Base-by-base conservation (phyloP, 768 basidiomycete species). In the Agaricus blazei region DNA sequence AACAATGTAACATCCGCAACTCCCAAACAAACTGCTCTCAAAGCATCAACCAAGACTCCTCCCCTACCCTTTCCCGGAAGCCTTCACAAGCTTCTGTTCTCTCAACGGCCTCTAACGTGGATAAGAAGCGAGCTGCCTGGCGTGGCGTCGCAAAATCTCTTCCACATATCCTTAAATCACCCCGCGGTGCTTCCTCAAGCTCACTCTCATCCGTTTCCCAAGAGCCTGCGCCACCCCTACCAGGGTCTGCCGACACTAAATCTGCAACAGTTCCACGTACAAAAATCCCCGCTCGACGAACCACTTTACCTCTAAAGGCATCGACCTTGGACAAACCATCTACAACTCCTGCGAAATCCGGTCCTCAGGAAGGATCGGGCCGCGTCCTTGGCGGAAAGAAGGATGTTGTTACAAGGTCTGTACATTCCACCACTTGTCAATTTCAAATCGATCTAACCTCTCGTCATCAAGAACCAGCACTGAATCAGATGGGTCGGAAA, bases 81-180 rank as follows among this genome's bases (percentile, higher is more conserved):
- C 51, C 51, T 24, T 52, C 51, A 3, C 42, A 52, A 15, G 27
- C 42, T 28, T 52, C 51, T n/a, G 19, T 52, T 12, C 31, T 31
- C 11, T 52, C 51, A n/a, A 52, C 51, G 3, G 23, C 34, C 19
- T 52, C 51, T 5, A 52, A 44, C 12, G 28, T 31, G 5, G 51
- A 52, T 9, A 52, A 52, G 43, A 52, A 45, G 27, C 51, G 51
- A 9, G 34, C 51, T 12, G 28, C 31, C 44, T 52, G 51, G 51
- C 51, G 51, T 9, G 51, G 51, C 1, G 51, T 52, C 14, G n/a
- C 51, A 14, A 52, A 52, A 28, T 36, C 31, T 14, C 43, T 52
- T 4, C 43, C 51, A 6, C 19, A n/a, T 12, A 24, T 52, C 9
- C 51, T 45, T 14, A 52, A 45, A 52, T 52, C 51, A 11, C 34